phyloP scores from a whole-genome alignment of 2,329 filamentous ascomycete genomes.

The Xylaria sp. region DNA sequence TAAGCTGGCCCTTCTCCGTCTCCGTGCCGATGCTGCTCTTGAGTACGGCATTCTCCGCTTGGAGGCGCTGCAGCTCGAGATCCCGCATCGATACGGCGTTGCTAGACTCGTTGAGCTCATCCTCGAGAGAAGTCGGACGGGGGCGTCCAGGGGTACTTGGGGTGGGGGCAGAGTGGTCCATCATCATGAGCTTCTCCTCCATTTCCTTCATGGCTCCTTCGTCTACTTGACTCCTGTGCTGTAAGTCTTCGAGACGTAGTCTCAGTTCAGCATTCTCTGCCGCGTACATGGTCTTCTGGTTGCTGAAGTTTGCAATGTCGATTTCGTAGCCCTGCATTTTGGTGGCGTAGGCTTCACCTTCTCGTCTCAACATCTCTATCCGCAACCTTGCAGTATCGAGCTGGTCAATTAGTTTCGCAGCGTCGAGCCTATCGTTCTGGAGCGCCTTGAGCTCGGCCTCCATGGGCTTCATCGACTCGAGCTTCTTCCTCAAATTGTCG shows the following conservation, averaged over 20 bases:
- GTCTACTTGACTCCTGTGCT: slow-evolving; percentile 39
- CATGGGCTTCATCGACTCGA: slow-evolving; percentile 58
- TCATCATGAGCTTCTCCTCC: slow-evolving; percentile 57
- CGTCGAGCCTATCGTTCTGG: slow-evolving; percentile 56
- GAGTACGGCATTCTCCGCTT: slow-evolving; percentile 63
- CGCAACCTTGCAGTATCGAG: slow-evolving; percentile 39
- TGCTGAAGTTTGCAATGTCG: slow-evolving; percentile 45
- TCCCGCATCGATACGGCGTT: slow-evolving; percentile 47
- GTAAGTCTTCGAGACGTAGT: slow-evolving; percentile 39
- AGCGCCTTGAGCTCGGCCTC: slow-evolving; percentile 60
- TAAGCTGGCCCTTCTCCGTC: slow-evolving; percentile 57
- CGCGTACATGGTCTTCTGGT: slow-evolving; percentile 46
- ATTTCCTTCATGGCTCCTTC: slow-evolving; percentile 61
- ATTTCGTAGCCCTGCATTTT: slow-evolving; percentile 42
- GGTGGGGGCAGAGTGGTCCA: slow-evolving; percentile 34
- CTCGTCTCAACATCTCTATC: slow-evolving; percentile 40
- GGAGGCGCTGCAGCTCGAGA: slow-evolving; percentile 60
- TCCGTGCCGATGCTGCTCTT: slow-evolving; percentile 57
- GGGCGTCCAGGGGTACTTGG: slow-evolving; percentile 41
- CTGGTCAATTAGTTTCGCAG: slow-evolving; percentile 47
- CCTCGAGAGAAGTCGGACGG: slow-evolving; percentile 50
- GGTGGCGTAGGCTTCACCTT: slow-evolving; percentile 37
- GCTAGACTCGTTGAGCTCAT: slow-evolving; percentile 58
- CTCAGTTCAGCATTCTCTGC: slow-evolving; percentile 50
- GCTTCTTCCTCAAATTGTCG: slow-evolving; percentile 65